phyloP scores from a whole-genome alignment of 345 rosid genomes.

The Euphorbia peplus region DNA sequence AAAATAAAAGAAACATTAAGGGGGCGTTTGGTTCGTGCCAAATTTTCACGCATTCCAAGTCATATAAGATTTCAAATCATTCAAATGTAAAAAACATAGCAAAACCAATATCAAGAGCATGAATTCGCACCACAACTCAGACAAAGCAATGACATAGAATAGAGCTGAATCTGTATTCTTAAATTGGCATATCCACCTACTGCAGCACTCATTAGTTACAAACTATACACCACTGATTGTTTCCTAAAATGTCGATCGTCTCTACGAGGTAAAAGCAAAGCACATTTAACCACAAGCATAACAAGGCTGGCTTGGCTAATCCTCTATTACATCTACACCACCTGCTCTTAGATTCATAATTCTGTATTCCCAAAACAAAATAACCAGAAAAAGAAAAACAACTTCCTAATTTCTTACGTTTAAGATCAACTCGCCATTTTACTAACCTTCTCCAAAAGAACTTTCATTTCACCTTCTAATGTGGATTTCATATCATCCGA shows the following conservation, averaged over 20 bases:
- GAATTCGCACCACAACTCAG: neutral
- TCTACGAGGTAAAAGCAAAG: neutral
- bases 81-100: neutral
- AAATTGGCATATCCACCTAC: neutral
- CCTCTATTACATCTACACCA: constrained; percentile 11
- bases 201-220: constrained; percentile 5
- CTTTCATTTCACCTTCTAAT: constrained; percentile 42
- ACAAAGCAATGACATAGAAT: neutral
- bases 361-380: neutral
- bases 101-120: neutral
- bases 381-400: neutral
- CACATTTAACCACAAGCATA: neutral
- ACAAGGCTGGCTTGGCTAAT: neutral
- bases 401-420: neutral
- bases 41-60: no score
- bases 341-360: neutral
- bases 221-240: neutral
- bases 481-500: constrained; percentile 41
- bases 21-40: no score
- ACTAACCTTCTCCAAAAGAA: constrained; percentile 42
- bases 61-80: no score
- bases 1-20: no score
- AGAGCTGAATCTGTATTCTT: neutral
- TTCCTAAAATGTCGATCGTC: neutral
- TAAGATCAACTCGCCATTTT: constrained; percentile 11